These are phyloP conservation scores for Termitomyces eurrhizus DNA, from an alignment of 768 basidiomycete genomes.

Conservation along the genomic window DNA sequence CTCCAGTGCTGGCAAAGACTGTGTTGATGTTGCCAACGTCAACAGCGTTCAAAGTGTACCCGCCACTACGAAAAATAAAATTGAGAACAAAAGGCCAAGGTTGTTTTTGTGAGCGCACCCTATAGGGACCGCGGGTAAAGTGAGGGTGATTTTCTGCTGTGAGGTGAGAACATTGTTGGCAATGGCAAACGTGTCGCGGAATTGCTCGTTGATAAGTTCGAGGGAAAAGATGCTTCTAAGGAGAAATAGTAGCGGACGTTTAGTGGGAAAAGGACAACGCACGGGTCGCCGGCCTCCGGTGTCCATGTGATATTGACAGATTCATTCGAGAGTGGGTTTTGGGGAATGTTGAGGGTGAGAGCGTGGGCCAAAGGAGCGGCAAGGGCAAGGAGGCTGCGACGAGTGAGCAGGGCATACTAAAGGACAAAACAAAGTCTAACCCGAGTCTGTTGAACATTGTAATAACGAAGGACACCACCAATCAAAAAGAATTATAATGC, in stretches of 20 bases:
- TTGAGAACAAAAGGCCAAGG: not conserved
- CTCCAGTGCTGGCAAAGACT: constrained; percentile 33
- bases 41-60: constrained; percentile 47
- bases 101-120: constrained; percentile 32
- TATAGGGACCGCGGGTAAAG: constrained; percentile 42
- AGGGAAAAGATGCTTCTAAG: constrained; percentile 34
- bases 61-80: constrained; percentile 26
- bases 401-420: not conserved
- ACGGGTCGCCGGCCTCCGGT: constrained; percentile 38
- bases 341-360: constrained; percentile 36
- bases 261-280: constrained; percentile 17
- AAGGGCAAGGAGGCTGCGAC: constrained; percentile 36
- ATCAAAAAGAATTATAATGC: not conserved
- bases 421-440: not conserved
- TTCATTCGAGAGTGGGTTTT: constrained; percentile 27
- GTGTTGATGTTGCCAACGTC: constrained; percentile 42
- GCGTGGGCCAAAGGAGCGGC: constrained; percentile 46
- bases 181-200: constrained; percentile 53
- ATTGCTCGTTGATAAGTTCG: constrained; percentile 43
- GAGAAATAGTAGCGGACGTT: not conserved
- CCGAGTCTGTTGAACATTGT: constrained; percentile 5
- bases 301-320: constrained; percentile 45
- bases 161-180: constrained; percentile 47
- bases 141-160: constrained; percentile 29
- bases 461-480: no score